These are phyloP conservation scores for Carex kokanica DNA, from an alignment of 176 grass and related monocot species.

Conservation along the genomic window DNA sequence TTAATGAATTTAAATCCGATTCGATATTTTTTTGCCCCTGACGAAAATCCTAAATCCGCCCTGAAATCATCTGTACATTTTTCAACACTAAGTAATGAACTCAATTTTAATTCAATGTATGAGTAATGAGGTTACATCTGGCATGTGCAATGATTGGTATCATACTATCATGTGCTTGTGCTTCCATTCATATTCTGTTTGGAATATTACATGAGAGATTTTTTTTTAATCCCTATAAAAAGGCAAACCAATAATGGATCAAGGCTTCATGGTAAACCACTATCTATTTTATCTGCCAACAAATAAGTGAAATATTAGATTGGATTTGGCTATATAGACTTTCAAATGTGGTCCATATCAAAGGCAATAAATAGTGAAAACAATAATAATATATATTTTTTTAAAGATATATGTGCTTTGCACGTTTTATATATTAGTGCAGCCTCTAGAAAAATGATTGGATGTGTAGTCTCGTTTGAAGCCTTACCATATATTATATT, in stretches of 20 bases:
- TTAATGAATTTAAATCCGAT: too few species aligned
- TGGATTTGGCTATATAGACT: too few species aligned
- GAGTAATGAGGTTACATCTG: neutral
- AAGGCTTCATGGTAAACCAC: conserved; percentile 20
- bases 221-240: neutral
- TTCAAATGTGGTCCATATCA: conserved; percentile 7
- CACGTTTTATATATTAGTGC: conserved; percentile 1
- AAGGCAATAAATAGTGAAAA: neutral
- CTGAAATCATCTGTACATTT: neutral
- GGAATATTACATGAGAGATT: neutral
- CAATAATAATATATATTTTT: neutral
- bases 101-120: neutral
- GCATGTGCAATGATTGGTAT: conserved; percentile 21
- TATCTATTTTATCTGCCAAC: neutral
- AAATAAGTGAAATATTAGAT: neutral
- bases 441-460: neutral
- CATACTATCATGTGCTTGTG: neutral
- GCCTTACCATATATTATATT: neutral
- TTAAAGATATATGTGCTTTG: neutral
- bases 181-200: conserved; percentile 10
- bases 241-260: neutral
- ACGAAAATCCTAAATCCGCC: too few species aligned
- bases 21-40: too few species aligned
- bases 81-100: neutral
- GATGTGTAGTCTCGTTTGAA: neutral